These are phyloP conservation scores for Pythium aphanidermatum DNA, from an alignment of 352 stramenopile genomes.

Conservation along the genomic window DNA sequence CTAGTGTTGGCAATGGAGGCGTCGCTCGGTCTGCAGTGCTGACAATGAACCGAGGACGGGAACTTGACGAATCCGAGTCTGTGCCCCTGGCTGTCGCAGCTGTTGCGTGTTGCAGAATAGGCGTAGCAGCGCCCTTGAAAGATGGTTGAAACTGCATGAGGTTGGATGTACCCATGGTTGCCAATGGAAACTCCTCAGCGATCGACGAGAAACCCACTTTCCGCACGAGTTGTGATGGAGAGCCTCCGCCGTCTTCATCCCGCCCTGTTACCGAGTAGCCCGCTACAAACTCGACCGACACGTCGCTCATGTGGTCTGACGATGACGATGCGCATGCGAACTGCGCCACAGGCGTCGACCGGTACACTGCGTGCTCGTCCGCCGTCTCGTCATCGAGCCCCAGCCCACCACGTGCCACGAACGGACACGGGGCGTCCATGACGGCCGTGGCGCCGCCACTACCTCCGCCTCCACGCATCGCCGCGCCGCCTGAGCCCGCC, in stretches of 20 bases:
- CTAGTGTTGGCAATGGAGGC: conserved; percentile 27
- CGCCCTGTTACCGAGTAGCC: conserved; percentile 20
- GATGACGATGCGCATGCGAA: conserved; percentile 11
- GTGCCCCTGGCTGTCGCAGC: conserved; percentile 12
- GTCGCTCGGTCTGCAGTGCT: conserved; percentile 23
- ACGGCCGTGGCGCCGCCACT: conserved; percentile 11
- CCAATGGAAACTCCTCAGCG: conserved; percentile 43
- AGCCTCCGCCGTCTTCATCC: conserved; percentile 10
- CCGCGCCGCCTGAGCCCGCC: not conserved
- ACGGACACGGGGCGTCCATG: conserved; percentile 24
- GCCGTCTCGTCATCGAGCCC: conserved; percentile 50
- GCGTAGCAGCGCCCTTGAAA: not conserved
- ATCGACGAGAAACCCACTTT: conserved; percentile 54
- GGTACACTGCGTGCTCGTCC: conserved; percentile 34
- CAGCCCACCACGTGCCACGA: conserved; percentile 40
- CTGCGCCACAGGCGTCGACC: conserved; percentile 42
- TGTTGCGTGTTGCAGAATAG: conserved; percentile 16
- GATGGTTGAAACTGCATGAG: conserved; percentile 15
- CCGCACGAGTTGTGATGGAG: conserved; percentile 21
- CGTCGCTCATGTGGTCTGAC: conserved; percentile 2
- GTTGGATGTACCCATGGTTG: conserved; percentile 29
- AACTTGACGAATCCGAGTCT: not conserved
- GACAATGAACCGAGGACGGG: conserved; percentile 7
- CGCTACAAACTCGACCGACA: conserved; percentile 24
- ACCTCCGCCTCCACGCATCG: not conserved